Evolutionary conservation across 345 rosid species (phyloP).

Genomic region (Eucalyptus cloeziana): DNA sequence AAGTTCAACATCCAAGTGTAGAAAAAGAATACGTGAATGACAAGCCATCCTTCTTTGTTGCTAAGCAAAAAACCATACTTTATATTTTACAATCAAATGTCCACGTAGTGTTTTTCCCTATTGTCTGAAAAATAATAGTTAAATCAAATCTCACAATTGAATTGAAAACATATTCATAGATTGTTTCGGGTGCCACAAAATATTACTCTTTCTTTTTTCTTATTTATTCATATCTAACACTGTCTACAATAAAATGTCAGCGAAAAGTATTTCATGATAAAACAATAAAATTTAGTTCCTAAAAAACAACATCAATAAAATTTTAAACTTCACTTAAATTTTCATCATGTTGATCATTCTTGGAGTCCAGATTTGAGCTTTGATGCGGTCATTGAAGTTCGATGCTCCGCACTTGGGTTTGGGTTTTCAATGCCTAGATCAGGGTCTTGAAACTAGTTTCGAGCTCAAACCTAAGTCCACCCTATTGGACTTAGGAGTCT

Average conservation of each 20-base stretch:
- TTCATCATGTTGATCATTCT: background rate
- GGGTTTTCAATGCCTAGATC: background rate
- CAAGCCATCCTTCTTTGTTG: background rate
- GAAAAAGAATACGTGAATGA: background rate
- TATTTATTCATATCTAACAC: background rate
- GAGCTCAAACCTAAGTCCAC: background rate
- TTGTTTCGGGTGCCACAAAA: rapidly evolving
- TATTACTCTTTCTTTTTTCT: background rate
- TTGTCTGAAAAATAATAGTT: background rate
- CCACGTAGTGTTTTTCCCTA: background rate
- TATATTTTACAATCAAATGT: background rate
- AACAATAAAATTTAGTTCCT: too few relatives aligned
- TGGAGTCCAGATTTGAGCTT: background rate
- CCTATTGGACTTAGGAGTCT: background rate
- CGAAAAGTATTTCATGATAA: background rate
- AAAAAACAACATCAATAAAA: too few relatives aligned
- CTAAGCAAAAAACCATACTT: background rate
- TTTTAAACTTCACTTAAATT: background rate
- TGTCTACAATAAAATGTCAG: background rate
- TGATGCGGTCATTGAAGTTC: background rate
- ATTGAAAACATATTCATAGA: background rate
- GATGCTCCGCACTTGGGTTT: background rate
- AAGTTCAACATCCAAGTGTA: background rate
- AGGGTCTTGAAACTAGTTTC: background rate
- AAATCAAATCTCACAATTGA: background rate